Conservation (phyloP, 306 rosid species). For the Echinosophora koreensis region DNA sequence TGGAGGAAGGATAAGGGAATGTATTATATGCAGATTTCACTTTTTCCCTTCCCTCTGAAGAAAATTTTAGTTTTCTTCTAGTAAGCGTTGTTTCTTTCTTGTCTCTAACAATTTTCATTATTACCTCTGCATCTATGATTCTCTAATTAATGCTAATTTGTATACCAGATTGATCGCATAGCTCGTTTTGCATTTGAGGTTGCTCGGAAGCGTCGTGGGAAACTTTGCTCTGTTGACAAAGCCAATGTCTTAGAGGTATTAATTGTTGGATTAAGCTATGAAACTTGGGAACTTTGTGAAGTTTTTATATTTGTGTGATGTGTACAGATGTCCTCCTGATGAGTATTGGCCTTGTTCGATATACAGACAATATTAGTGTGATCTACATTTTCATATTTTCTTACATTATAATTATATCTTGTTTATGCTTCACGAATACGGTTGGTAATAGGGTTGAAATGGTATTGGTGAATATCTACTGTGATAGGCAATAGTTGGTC, state of each 20-base stretch:
- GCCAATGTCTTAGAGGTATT: slow-evolving; percentile 96
- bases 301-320: slow-evolving; percentile 10
- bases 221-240: slow-evolving; percentile 93
- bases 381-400: slow-evolving; percentile 34
- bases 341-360: slow-evolving; percentile 29
- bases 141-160: slow-evolving; percentile 33
- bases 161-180: slow-evolving; percentile 86
- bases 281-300: slow-evolving; percentile 16
- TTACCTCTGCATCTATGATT: slow-evolving; percentile 36
- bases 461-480: not conserved
- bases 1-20: slow-evolving; percentile 15
- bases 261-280: slow-evolving; percentile 28
- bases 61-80: slow-evolving; percentile 21
- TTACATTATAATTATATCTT: not conserved
- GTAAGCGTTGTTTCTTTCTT: slow-evolving; percentile 17
- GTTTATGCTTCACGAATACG: slow-evolving; percentile 19
- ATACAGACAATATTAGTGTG: slow-evolving; percentile 18
- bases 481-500: slow-evolving; percentile 23
- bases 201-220: slow-evolving; percentile 81
- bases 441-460: not conserved
- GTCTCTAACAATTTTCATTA: slow-evolving; percentile 23
- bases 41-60: not conserved
- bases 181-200: slow-evolving; percentile 86
- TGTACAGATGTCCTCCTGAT: not conserved
- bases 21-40: slow-evolving; percentile 34